Evolutionary conservation across 2,329 filamentous ascomycete species (phyloP), one percentile per base, ranked within the genome.

Genomic region (Neofusicoccum kwambonambiense): DNA sequence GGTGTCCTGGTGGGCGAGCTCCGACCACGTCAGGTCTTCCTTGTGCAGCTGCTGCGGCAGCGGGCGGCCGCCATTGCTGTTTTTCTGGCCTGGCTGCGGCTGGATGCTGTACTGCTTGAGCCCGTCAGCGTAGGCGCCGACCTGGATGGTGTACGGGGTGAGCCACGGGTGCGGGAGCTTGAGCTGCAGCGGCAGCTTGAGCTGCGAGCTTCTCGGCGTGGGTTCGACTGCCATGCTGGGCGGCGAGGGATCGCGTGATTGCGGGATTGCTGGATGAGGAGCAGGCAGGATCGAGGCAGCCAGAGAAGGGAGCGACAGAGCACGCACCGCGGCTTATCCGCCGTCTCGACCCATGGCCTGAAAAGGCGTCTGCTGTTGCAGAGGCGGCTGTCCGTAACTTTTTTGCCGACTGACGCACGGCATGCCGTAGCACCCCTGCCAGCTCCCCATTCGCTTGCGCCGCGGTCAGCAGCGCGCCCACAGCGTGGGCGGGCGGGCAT

Each of bases 151-250:
- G 64, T 77, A 77, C 42, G 73, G 69, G 17, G 75, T 77, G 35
- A 77, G 73, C 65, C 76, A 77, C 27, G 75, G 75, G 65, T 77
- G 75, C 27, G 75, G 75, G 15, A 60, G 41, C 27, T 47, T 58
- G 42, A 60, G 56, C 42, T 60, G 4, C 42, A 58, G 42, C 56
- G 56, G 56, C 56, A 47, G 41, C 31, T 47, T 15, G 12, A 39
- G 41, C 42, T 45, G 56, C 11, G 56, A 47, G 42, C 9, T 47
- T 34, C 27, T n/a, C 2, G 56, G 56, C 15, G 56, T 47, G 2
- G 56, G 41, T 8, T 60, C 41, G 27, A 47, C 22, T 22, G 22
- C 56, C 12, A 13, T 13, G 27, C 22, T 22, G 22, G 22, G 22
- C 22, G 22, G 22, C 22, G 22, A 22, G 22, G 22, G 22, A 22